These are phyloP conservation scores for Diutina rugosa DNA, from an alignment of 1,139 yeast species.

Conservation along the genomic window DNA sequence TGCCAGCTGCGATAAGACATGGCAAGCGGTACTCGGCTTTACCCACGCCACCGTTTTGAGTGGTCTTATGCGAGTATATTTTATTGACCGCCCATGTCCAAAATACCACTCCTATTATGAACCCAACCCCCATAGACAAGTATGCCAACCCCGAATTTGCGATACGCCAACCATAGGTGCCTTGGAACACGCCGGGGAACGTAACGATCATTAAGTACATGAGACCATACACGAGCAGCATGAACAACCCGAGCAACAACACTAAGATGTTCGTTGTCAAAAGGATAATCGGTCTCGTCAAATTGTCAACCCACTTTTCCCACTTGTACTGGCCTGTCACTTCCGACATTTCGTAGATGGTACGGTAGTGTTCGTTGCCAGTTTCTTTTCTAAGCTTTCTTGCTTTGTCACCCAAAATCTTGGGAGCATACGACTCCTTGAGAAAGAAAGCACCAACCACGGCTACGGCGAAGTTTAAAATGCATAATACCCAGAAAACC, in stretches of 20 bases:
- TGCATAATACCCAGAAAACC: conserved; percentile 47
- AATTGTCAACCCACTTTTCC: conserved; percentile 19
- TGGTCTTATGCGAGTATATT: conserved; percentile 17
- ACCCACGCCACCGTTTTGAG: conserved; percentile 20
- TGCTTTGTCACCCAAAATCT: conserved; percentile 36
- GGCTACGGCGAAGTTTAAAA: conserved; percentile 39
- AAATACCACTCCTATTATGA: conserved; percentile 23
- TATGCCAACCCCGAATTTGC: conserved; percentile 29
- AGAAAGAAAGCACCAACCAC: conserved; percentile 27
- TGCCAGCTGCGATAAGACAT: conserved; percentile 23
- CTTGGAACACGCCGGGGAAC: conserved; percentile 23
- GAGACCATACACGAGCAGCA: conserved; percentile 35
- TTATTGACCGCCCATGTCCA: conserved; percentile 24
- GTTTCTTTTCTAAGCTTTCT: conserved; percentile 28
- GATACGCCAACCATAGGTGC: conserved; percentile 22
- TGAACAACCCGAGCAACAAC: conserved; percentile 26
- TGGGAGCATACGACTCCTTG: conserved; percentile 50
- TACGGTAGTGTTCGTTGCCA: conserved; percentile 43
- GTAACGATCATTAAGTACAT: conserved; percentile 35
- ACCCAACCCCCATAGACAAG: conserved; percentile 33
- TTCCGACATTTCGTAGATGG: conserved; percentile 38
- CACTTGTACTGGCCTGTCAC: conserved; percentile 22
- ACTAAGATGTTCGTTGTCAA: conserved; percentile 34
- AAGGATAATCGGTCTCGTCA: conserved; percentile 26
- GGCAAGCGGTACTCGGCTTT: conserved; percentile 34